Percentiles rank a stretch among this genome's conserved stretches.
These are phyloP conservation scores for Apiotrichum siamense DNA, from an alignment of 1,284 basidiomycete genomes.

Conservation along the genomic window DNA sequence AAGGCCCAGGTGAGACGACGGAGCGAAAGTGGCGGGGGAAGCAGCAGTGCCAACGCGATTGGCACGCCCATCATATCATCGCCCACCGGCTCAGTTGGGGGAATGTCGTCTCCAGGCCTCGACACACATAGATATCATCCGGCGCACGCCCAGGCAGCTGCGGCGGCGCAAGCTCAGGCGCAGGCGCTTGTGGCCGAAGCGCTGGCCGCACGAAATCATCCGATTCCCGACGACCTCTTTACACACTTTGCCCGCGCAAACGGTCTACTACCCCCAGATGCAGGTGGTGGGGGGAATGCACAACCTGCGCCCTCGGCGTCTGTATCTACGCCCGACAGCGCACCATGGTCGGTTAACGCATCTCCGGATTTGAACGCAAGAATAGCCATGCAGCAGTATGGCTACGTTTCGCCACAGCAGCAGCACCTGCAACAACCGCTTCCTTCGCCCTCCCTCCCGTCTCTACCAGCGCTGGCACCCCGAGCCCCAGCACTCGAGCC, in stretches of 20 bases:
- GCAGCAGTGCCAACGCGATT: too few species aligned
- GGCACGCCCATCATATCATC: background rate
- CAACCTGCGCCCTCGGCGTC: background rate
- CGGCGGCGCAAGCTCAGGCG: background rate
- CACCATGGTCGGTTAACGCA: background rate
- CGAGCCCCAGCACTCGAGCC: too few species aligned
- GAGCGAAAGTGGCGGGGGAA: background rate
- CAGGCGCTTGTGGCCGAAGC: background rate
- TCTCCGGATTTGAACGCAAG: background rate
- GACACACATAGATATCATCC: constrained; percentile 1
- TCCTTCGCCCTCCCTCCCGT: background rate
- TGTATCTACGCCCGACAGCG: background rate
- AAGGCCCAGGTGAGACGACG: background rate
- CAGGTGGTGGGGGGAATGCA: too few species aligned
- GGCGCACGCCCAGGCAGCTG: background rate
- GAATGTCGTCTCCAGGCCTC: background rate
- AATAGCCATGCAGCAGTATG: background rate
- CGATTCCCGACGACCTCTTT: constrained; percentile 4
- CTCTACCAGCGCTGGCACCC: background rate
- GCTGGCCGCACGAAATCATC: background rate
- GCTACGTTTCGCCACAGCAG: background rate
- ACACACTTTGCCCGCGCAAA: constrained; percentile 4
- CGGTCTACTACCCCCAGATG: background rate
- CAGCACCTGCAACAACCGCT: background rate
- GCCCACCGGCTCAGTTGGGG: background rate